Evolutionary conservation across 495 filamentous ascomycete species (phyloP).

Genomic region (Hypoxylon perforatum): DNA sequence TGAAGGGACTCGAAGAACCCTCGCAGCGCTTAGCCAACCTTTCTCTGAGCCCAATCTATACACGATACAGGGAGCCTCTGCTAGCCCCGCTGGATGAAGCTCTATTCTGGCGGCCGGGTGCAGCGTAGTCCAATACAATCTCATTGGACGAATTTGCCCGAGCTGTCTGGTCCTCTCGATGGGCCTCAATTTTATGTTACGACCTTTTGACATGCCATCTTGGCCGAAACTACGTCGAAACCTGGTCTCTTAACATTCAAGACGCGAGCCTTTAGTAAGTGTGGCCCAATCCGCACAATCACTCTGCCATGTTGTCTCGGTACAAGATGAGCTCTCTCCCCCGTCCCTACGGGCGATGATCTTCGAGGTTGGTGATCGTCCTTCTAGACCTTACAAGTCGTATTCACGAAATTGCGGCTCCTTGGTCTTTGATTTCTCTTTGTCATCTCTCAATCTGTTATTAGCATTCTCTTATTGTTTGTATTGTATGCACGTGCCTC

Average conservation of each 20-base stretch:
- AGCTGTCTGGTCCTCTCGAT: conserved; percentile 38
- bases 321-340: conserved; percentile 44
- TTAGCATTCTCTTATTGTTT: conserved; percentile 31
- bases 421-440: conserved; percentile 38
- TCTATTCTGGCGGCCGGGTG: conserved; percentile 2
- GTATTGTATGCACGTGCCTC: conserved; percentile 13
- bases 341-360: conserved; percentile 26
- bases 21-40: conserved; percentile 43
- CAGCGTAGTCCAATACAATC: conserved; percentile 28
- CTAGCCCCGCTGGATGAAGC: conserved; percentile 6
- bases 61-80: conserved; percentile 13
- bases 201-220: conserved; percentile 24
- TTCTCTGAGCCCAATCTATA: conserved; percentile 32
- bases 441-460: conserved; percentile 25
- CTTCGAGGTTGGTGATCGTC: conserved; percentile 29
- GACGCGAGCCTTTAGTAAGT: background rate
- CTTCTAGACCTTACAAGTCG: conserved; percentile 32
- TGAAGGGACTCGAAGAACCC: conserved; percentile 18
- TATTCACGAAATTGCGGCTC: conserved; percentile 29
- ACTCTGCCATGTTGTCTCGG: conserved; percentile 4
- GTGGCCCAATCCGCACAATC: conserved; percentile 12
- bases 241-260: conserved; percentile 20
- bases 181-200: conserved; percentile 39
- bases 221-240: conserved; percentile 34
- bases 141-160: conserved; percentile 30